Conservation (phyloP, 257 asterid species). For the Fraxinus quadrangulata region DNA sequence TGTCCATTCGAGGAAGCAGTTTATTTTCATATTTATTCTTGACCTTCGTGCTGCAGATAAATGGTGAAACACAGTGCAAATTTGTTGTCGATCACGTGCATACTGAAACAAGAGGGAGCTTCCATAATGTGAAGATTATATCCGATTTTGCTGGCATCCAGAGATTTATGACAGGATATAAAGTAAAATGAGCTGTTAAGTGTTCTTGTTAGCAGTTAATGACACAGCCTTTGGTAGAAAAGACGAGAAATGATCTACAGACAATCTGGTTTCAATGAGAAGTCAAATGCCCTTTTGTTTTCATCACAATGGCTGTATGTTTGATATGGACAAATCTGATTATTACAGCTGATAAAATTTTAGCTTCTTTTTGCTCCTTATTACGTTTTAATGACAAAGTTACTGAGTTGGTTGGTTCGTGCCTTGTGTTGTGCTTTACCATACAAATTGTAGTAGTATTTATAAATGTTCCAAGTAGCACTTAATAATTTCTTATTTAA, state of each 20-base stretch:
- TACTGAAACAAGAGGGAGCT: constrained; percentile 49
- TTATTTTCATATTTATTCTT: not conserved
- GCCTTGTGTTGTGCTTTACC: not conserved
- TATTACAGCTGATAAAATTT: not conserved
- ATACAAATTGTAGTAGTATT: not conserved
- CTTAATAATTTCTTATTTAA: too few relatives aligned
- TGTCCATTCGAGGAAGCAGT: not conserved
- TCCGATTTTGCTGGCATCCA: constrained; percentile 70
- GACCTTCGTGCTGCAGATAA: constrained; percentile 58
- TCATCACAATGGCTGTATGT: not conserved
- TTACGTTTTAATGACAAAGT: not conserved
- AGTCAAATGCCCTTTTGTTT: not conserved
- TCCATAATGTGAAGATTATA: constrained; percentile 43
- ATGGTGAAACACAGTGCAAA: constrained; percentile 71
- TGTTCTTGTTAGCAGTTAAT: not conserved
- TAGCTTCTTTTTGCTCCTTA: not conserved
- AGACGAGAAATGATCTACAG: not conserved
- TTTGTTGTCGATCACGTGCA: constrained; percentile 53
- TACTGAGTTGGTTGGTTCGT: not conserved
- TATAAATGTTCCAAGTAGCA: too few relatives aligned
- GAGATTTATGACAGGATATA: constrained; percentile 75
- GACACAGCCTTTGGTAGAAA: not conserved
- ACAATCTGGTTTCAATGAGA: not conserved
- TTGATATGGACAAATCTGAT: not conserved
- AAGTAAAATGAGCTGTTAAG: constrained; percentile 31